Conservation (phyloP, 2,329 filamentous ascomycete species). For the Talaromyces atroroseus region DNA sequence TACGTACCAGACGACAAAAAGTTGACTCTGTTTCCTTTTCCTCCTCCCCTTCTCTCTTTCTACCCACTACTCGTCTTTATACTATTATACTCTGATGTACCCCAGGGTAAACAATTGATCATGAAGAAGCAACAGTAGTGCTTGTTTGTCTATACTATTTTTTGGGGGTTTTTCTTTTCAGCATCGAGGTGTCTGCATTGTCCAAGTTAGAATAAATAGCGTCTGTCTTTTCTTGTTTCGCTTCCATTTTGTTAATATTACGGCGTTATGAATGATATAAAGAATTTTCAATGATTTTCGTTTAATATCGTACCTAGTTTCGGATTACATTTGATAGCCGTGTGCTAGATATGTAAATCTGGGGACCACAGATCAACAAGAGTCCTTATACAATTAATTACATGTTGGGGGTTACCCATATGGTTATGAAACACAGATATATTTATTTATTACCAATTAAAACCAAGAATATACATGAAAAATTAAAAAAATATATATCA, state of each 20-base stretch:
- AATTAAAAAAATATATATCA: no score
- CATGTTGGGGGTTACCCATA: no score
- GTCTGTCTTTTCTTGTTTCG: background rate
- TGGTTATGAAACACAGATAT: no score
- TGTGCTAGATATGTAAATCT: no score
- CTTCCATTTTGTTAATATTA: background rate
- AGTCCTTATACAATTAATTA: no score
- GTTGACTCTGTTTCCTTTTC: background rate
- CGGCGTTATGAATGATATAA: background rate
- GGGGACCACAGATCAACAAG: no score
- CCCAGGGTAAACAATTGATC: background rate
- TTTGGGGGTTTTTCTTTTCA: background rate
- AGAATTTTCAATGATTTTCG: background rate
- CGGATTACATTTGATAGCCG: no score
- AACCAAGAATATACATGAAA: no score
- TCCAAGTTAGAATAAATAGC: constrained; percentile 8
- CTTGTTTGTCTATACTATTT: background rate
- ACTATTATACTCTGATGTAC: background rate
- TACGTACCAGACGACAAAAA: background rate
- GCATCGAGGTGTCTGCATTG: background rate
- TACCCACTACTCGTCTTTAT: background rate
- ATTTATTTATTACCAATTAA: no score
- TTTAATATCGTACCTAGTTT: no score
- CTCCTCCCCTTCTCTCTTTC: background rate
- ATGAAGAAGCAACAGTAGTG: background rate